Percentiles rank a stretch among this genome's conserved stretches.
These are phyloP conservation scores for Quercus glauca DNA, from an alignment of 306 rosid genomes.

Conservation along the genomic window DNA sequence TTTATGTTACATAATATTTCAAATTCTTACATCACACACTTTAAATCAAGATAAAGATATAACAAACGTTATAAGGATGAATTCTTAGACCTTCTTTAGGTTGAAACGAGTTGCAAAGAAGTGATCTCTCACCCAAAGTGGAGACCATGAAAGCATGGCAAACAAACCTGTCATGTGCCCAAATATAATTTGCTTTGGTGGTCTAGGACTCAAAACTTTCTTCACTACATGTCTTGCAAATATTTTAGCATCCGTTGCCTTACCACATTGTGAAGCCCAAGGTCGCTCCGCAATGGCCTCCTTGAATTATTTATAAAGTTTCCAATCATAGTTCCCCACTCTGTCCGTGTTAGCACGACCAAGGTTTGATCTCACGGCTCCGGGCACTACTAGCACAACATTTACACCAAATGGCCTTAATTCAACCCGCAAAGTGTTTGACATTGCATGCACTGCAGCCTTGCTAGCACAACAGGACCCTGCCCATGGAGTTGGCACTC, in stretches of 20 bases:
- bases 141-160: slow-evolving; percentile 65
- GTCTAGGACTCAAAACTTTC: slow-evolving; percentile 48
- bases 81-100: slow-evolving; percentile 35
- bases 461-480: slow-evolving; percentile 78
- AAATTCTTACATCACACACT: no score
- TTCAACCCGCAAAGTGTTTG: slow-evolving; percentile 59
- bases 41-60: slow-evolving; percentile 6
- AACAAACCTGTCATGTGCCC: slow-evolving; percentile 78
- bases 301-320: slow-evolving; percentile 55
- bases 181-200: slow-evolving; percentile 63
- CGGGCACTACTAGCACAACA: slow-evolving; percentile 70
- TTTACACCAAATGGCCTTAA: slow-evolving; percentile 68
- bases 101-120: slow-evolving; percentile 66
- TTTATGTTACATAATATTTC: no score
- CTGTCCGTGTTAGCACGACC: slow-evolving; percentile 52
- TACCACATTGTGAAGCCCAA: slow-evolving; percentile 69
- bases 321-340: slow-evolving; percentile 49
- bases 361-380: slow-evolving; percentile 67
- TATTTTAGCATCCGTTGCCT: slow-evolving; percentile 53
- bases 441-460: slow-evolving; percentile 66
- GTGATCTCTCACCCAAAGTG: slow-evolving; percentile 66
- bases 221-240: slow-evolving; percentile 66
- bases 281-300: slow-evolving; percentile 62
- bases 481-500: slow-evolving; percentile 78
- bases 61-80: neutral